Conservation (phyloP, 345 rosid species). For the Reutealis trisperma region DNA sequence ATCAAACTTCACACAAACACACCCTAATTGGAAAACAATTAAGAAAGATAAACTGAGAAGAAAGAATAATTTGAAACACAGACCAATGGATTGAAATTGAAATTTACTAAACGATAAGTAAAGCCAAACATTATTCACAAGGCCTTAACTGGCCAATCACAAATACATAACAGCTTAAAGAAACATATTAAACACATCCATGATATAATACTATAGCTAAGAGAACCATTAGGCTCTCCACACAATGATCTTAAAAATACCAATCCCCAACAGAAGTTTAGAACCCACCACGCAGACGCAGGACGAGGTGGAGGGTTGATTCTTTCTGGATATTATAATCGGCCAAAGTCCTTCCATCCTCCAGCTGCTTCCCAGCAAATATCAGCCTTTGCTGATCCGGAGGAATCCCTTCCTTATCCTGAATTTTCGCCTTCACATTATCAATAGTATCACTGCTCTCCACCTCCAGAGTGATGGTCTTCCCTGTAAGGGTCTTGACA, state of each 20-base stretch:
- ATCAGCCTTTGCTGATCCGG: slow-evolving; percentile 29
- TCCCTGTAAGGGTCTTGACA: slow-evolving; percentile 27
- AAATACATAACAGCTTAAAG: not conserved
- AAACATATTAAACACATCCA: too few species aligned
- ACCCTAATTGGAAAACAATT: too few species aligned
- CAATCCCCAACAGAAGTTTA: not conserved
- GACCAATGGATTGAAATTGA: not conserved
- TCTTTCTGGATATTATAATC: slow-evolving; percentile 29
- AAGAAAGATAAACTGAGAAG: too few species aligned
- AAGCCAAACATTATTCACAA: not conserved
- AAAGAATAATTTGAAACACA: not conserved
- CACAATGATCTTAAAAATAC: too few species aligned
- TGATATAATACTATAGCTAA: too few species aligned
- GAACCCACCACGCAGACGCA: slow-evolving; percentile 28
- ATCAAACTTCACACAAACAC: too few species aligned
- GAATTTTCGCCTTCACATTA: slow-evolving; percentile 28
- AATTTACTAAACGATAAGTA: not conserved
- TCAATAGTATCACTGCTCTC: slow-evolving; percentile 30
- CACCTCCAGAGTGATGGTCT: slow-evolving; percentile 26
- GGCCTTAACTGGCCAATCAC: not conserved
- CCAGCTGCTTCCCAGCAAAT: slow-evolving; percentile 30
- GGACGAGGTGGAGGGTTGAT: slow-evolving; percentile 30
- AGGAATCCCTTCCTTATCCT: slow-evolving; percentile 30
- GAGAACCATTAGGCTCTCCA: not conserved
- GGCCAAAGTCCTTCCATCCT: slow-evolving; percentile 27